Percentiles rank a stretch among this genome's conserved stretches.
Conservation (phyloP, 345 rosid species). For the Physaria fendleri region DNA sequence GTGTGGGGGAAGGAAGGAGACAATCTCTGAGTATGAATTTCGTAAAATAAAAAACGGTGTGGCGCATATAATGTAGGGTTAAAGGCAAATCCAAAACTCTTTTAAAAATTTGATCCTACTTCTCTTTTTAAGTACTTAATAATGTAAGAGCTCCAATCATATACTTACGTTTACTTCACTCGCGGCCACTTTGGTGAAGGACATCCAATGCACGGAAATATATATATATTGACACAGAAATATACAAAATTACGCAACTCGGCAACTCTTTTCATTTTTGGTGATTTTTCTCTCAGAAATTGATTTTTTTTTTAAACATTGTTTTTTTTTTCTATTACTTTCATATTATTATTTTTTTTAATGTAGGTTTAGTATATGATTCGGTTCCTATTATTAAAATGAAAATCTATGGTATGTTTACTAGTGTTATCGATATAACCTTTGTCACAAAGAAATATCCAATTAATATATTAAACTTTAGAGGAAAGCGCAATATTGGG, state of each 20-base stretch:
- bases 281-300: background rate
- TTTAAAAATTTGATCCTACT: background rate
- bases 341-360: too few relatives aligned
- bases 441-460: background rate
- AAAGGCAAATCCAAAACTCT: conserved; percentile 15
- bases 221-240: too few relatives aligned
- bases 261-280: too few relatives aligned
- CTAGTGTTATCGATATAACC: too few relatives aligned
- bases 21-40: conserved; percentile 6
- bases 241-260: too few relatives aligned
- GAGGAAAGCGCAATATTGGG: background rate
- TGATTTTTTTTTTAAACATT: background rate
- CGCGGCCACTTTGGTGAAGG: background rate
- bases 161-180: conserved; percentile 8
- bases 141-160: conserved; percentile 1
- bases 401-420: too few relatives aligned
- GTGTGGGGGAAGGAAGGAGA: background rate
- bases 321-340: too few relatives aligned
- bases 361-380: background rate
- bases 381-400: background rate
- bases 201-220: conserved; percentile 24
- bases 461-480: background rate
- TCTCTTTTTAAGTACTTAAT: background rate
- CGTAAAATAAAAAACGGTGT: conserved; percentile 1
- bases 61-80: conserved; percentile 9